Conservation (phyloP, 2,329 filamentous ascomycete genomes). For the Clonostachys byssicola region DNA sequence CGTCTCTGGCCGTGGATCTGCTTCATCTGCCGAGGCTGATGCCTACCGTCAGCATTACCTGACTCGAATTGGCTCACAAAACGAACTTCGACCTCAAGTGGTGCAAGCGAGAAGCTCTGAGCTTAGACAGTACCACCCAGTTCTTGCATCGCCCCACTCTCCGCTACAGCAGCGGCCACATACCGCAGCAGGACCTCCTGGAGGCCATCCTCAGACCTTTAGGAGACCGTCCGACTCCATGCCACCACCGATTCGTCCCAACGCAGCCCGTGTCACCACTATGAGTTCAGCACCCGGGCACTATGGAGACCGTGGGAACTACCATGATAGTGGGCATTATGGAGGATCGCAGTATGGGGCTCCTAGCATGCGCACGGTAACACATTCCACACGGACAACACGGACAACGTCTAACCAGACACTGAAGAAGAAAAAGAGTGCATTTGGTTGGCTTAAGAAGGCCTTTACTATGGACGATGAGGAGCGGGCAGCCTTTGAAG, state of each 20-base stretch:
- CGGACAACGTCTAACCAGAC: conserved; percentile 22
- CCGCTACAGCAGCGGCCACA: conserved; percentile 57
- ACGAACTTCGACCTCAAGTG: conserved; percentile 36
- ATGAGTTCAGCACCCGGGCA: conserved; percentile 25
- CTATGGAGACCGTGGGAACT: too few species aligned
- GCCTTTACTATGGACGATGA: conserved; percentile 63
- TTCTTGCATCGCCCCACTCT: conserved; percentile 59
- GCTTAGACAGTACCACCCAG: conserved; percentile 56
- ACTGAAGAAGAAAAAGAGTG: conserved; percentile 63
- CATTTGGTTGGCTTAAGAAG: conserved; percentile 66
- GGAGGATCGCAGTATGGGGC: too few species aligned
- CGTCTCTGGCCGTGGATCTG: not conserved
- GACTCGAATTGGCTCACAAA: conserved; percentile 20
- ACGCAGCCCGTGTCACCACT: conserved; percentile 50
- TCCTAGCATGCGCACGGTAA: too few species aligned
- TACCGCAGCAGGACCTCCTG: conserved; percentile 27
- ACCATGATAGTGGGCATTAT: too few species aligned
- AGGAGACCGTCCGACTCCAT: conserved; percentile 28
- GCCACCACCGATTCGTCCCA: conserved; percentile 45
- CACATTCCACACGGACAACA: too few species aligned
- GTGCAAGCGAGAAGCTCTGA: conserved; percentile 36
- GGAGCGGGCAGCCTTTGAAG: conserved; percentile 56
- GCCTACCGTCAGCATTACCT: conserved; percentile 1
- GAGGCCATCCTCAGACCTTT: conserved; percentile 14
- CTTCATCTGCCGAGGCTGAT: not conserved